Percentiles rank a stretch among this genome's conserved stretches.
Evolutionary conservation across 768 basidiomycete species (phyloP).

Genomic region (Xerocomellus intermedius): DNA sequence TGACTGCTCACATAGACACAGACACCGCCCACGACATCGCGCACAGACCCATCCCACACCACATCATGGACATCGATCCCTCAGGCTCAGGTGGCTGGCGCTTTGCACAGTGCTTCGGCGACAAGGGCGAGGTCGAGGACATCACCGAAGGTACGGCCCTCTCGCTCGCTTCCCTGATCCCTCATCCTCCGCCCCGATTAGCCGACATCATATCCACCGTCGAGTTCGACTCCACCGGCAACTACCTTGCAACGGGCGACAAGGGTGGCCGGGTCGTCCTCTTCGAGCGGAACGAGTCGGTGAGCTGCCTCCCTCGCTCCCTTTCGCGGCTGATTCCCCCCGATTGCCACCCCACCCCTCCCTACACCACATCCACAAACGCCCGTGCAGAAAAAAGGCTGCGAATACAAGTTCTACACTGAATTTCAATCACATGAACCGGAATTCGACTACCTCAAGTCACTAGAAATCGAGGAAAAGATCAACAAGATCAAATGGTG

Average conservation of each 20-base stretch:
- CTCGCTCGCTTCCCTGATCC: constrained; percentile 13
- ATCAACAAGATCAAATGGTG: constrained; percentile 99
- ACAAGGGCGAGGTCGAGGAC: constrained; percentile 99
- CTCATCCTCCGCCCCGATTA: constrained; percentile 36
- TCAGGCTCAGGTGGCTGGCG: constrained; percentile 89
- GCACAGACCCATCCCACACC: constrained; percentile 2
- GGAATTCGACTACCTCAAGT: constrained; percentile 99
- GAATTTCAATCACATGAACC: constrained; percentile 99
- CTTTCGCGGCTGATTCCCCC: constrained; percentile 32
- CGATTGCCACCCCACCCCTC: constrained; percentile 24
- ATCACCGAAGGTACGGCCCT: constrained; percentile 87
- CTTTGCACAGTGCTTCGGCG: constrained; percentile 99
- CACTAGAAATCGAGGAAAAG: constrained; percentile 99
- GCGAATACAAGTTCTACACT: constrained; percentile 99
- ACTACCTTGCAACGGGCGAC: constrained; percentile 99
- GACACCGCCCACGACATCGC: constrained; percentile 9
- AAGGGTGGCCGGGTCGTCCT: constrained; percentile 98
- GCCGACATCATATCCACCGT: constrained; percentile 99
- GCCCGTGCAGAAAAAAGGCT: constrained; percentile 86
- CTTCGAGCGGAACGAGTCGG: constrained; percentile 97
- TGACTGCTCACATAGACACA: constrained; percentile 12
- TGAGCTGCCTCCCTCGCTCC: constrained; percentile 38
- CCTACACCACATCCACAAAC: constrained; percentile 8
- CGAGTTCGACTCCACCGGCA: constrained; percentile 99
- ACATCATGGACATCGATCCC: constrained; percentile 80